Conservation (phyloP, 2,329 filamentous ascomycete genomes). For the Epicoccum nigrum region DNA sequence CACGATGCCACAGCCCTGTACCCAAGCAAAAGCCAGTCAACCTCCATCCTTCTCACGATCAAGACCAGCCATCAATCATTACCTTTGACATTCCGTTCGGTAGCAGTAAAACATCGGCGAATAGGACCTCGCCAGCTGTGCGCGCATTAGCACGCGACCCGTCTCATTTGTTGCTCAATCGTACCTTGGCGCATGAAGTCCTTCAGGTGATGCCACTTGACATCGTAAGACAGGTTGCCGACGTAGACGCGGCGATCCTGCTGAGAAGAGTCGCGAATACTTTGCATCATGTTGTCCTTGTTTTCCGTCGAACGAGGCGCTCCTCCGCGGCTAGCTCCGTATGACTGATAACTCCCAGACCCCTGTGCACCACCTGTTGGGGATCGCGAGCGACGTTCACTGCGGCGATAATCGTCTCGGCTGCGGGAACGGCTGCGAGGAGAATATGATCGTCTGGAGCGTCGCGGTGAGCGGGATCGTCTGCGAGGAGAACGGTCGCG, state of each 20-base stretch:
- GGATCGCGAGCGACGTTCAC: conserved; percentile 70
- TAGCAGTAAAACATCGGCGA: conserved; percentile 98
- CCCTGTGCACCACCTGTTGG: conserved; percentile 78
- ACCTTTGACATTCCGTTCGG: conserved; percentile 99
- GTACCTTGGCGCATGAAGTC: conserved; percentile 99
- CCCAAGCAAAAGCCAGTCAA: conserved; percentile 91
- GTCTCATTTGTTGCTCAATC: conserved; percentile 40
- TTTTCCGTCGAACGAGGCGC: conserved; percentile 75
- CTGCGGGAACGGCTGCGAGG: conserved; percentile 78
- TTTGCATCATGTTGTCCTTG: conserved; percentile 96
- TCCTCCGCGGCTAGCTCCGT: conserved; percentile 58
- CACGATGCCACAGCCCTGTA: conserved; percentile 99
- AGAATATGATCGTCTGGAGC: conserved; percentile 66
- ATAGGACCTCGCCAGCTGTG: conserved; percentile 97
- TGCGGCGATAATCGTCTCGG: conserved; percentile 60
- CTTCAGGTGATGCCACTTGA: conserved; percentile 99
- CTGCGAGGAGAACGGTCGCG: conserved; percentile 72
- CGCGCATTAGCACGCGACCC: conserved; percentile 43
- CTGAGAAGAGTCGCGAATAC: conserved; percentile 90
- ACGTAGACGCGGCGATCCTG: conserved; percentile 99
- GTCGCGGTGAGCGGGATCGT: conserved; percentile 55
- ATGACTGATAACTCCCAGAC: conserved; percentile 70
- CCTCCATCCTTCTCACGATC: conserved; percentile 86
- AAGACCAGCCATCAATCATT: conserved; percentile 87
- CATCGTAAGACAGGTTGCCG: conserved; percentile 98